phyloP scores from a whole-genome alignment of 2,329 filamentous ascomycete species.

The Thielaviopsis populi region DNA sequence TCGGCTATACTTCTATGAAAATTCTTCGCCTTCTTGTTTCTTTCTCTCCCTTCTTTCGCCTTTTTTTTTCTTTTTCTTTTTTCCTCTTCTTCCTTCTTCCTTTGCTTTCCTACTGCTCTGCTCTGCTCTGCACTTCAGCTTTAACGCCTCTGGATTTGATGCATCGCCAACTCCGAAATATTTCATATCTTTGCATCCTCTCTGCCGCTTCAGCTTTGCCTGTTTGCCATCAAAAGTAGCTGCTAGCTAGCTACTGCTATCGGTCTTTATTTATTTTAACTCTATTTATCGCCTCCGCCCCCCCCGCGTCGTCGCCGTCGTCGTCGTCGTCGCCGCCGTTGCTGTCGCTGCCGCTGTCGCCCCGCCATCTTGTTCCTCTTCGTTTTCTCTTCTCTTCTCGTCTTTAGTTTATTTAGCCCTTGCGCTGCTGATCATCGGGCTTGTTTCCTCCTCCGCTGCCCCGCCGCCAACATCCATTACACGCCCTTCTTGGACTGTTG shows the following conservation, averaged over 20 bases:
- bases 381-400: background rate
- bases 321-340: background rate
- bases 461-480: background rate
- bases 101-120: background rate
- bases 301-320: background rate
- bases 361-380: background rate
- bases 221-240: background rate
- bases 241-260: background rate
- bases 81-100: background rate
- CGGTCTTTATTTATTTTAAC: background rate
- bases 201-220: background rate
- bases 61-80: background rate
- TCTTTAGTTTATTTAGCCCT: background rate
- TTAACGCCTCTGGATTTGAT: background rate
- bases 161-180: background rate
- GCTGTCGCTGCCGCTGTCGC: background rate
- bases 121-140: too few species aligned
- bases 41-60: background rate
- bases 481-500: background rate
- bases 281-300: background rate
- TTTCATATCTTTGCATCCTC: background rate
- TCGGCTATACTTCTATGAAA: background rate
- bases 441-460: background rate
- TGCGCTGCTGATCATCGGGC: background rate
- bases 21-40: background rate